phyloP scores from a whole-genome alignment of 176 grass and related monocot species.

The Cymbopogon citratus region DNA sequence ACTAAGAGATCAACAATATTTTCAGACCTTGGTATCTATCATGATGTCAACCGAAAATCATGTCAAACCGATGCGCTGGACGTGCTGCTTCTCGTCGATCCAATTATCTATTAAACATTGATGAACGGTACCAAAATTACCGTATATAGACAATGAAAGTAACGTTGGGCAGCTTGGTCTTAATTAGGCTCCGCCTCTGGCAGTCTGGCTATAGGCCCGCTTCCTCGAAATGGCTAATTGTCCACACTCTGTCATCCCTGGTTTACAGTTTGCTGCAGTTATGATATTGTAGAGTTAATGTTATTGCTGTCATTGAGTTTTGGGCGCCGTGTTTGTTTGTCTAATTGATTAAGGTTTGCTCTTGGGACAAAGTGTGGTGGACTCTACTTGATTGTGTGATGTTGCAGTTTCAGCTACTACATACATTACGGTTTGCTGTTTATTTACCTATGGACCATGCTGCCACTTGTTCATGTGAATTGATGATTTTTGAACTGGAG shows the following conservation, averaged over 20 bases:
- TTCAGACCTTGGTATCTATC: too few species aligned
- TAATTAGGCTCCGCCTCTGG: too few species aligned
- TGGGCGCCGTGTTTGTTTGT: neutral
- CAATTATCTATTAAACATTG: too few species aligned
- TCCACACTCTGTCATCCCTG: neutral
- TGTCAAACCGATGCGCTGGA: too few species aligned
- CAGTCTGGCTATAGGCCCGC: neutral
- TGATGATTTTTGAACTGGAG: neutral
- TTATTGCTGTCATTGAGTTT: neutral
- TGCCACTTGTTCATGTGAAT: neutral
- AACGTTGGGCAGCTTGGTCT: too few species aligned
- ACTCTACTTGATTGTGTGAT: neutral
- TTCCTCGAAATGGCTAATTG: neutral
- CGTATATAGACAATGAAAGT: too few species aligned
- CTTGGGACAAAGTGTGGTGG: neutral
- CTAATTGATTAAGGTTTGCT: neutral
- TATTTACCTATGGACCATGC: neutral
- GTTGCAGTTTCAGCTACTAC: neutral
- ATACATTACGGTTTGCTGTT: neutral
- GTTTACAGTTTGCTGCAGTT: neutral
- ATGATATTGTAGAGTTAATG: neutral
- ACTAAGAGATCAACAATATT: too few species aligned
- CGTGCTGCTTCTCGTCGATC: too few species aligned
- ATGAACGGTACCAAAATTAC: too few species aligned
- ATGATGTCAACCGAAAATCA: too few species aligned